Evolutionary conservation across 2,329 filamentous ascomycete genomes (phyloP), one percentile per base, ranked within the genome.

Genomic region (Monosporascus sp.): DNA sequence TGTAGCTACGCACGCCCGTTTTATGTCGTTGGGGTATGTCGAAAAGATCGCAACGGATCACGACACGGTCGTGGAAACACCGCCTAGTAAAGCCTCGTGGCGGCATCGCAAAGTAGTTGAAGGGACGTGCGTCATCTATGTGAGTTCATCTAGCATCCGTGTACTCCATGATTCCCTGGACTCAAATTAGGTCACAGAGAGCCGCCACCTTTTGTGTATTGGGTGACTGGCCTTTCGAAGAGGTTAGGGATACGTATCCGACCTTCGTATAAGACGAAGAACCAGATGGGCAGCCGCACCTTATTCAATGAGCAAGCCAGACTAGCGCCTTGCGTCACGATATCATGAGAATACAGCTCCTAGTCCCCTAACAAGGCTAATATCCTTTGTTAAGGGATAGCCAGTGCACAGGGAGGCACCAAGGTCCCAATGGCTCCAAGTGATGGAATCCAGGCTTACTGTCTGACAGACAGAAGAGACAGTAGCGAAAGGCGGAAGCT

Each of bases 1-100:
- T 14, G 11, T 9, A 68, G 3, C 41, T 59, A 7, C 58, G 54
- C 20, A 72, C 53, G 31, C 40, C 55, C 26, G 18, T 56, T 49
- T 69, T 71, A 49, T 65, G 72, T 51, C 63, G 58, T 6, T 69
- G 63, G 37, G 74, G 70, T 22, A 68, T 55, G 7, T 70, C 66
- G 9, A 74, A 52, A 0, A 63, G 60, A 20, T 70, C 62, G 7
- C 68, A 68, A 11, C 71, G 68, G 5, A 63, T 64, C 2, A 52
- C 58, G 3, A 70, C 51, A 41, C 66, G 73, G 11, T 67, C 62
- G 17, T 65, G 9, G 60, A 64, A 8, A 58, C 55, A 11, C 52
- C 57, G 35, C 48, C 54, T 22, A 40, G 41, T 11, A 58, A 58
- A 58, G 5, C 50, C 56, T 9, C 38, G 55, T 50, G 64, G 43